These are phyloP conservation scores for Forsythia viridissima DNA, from an alignment of 257 asterid species.

Conservation along the genomic window DNA sequence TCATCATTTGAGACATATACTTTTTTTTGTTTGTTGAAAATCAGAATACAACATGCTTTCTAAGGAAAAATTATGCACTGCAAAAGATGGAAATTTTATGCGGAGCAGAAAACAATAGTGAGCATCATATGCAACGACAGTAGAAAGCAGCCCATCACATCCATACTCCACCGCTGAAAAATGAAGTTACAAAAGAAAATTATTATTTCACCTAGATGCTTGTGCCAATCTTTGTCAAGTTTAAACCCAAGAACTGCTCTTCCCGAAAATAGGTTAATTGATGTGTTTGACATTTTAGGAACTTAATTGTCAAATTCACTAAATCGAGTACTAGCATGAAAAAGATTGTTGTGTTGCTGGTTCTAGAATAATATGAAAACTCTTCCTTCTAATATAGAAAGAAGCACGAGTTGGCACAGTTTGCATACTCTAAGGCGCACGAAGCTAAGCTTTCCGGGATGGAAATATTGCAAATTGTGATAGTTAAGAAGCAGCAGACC, in stretches of 20 bases:
- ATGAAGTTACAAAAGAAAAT: neutral
- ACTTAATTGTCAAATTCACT: neutral
- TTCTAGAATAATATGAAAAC: neutral
- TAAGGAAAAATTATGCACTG: too few relatives aligned
- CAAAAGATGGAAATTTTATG: too few relatives aligned
- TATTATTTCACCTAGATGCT: neutral
- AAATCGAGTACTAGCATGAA: neutral
- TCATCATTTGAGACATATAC: too few relatives aligned
- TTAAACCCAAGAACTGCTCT: neutral
- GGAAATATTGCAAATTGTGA: neutral
- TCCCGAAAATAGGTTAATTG: constrained; percentile 1
- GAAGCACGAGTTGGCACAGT: too few relatives aligned
- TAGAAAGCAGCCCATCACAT: too few relatives aligned
- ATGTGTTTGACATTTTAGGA: neutral
- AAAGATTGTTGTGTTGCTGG: neutral
- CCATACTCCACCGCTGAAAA: too few relatives aligned
- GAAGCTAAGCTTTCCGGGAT: neutral
- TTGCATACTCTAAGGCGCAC: neutral
- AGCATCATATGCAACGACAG: too few relatives aligned
- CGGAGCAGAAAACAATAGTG: too few relatives aligned
- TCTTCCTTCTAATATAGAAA: neutral
- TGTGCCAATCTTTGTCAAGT: neutral
- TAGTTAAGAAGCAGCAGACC: constrained; percentile 41
- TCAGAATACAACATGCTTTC: too few relatives aligned
- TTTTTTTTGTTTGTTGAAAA: too few relatives aligned